Percentiles rank a stretch among this genome's conserved stretches.
phyloP scores from a whole-genome alignment of 352 stramenopile species.

The Globisporangium apiculatum region DNA sequence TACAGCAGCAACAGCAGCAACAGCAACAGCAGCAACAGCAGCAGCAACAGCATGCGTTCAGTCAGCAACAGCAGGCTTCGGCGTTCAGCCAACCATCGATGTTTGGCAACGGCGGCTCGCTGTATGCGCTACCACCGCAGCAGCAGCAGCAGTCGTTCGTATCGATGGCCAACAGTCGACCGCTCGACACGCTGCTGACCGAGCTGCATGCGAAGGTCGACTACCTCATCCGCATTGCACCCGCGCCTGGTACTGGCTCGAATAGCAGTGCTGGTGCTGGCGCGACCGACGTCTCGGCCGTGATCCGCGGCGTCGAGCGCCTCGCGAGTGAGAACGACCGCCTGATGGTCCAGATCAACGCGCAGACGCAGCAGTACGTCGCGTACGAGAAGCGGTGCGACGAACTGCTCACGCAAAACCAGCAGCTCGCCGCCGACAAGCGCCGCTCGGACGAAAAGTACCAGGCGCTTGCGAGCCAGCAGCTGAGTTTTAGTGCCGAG shows the following conservation, averaged over 20 bases:
- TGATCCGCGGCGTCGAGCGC: conserved; percentile 66
- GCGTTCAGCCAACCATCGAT: background rate
- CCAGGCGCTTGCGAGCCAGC: conserved; percentile 40
- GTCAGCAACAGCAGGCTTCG: no score
- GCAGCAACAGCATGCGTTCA: background rate
- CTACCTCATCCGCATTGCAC: conserved; percentile 65
- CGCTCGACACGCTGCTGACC: conserved; percentile 36
- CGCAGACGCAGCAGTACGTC: conserved; percentile 68
- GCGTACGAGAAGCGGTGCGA: conserved; percentile 69
- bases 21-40: background rate
- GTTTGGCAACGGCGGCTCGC: background rate
- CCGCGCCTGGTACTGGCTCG: conserved; percentile 11
- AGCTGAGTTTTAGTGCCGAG: conserved; percentile 46
- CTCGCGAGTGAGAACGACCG: conserved; percentile 70
- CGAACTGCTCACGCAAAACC: conserved; percentile 50
- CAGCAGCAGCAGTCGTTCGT: conserved; percentile 16
- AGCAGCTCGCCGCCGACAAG: conserved; percentile 63
- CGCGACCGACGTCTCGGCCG: conserved; percentile 43
- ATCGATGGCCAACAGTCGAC: conserved; percentile 23
- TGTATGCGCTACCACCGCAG: background rate
- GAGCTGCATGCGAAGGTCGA: conserved; percentile 74
- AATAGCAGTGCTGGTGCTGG: conserved; percentile 15
- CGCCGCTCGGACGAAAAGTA: conserved; percentile 51
- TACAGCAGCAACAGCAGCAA: conserved; percentile 12
- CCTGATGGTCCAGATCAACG: conserved; percentile 66